phyloP scores from a whole-genome alignment of 129 eudicot genomes.

The Kitagawia praeruptora region DNA sequence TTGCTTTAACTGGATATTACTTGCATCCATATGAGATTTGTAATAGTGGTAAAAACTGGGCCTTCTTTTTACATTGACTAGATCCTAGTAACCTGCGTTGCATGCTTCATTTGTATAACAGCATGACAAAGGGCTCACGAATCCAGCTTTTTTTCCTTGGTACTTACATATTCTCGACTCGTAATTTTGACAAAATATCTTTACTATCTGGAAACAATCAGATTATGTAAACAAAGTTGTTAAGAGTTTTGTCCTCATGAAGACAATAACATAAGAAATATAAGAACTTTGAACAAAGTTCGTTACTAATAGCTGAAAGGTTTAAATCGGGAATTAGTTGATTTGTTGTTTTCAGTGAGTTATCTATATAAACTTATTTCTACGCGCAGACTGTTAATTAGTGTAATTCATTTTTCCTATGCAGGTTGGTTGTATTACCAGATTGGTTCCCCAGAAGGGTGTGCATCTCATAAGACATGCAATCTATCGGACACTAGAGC shows the following conservation, averaged over 20 bases:
- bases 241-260: not conserved
- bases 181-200: no score
- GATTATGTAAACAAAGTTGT: not conserved
- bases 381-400: not conserved
- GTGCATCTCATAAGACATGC: slow-evolving; percentile 98
- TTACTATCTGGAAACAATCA: no score
- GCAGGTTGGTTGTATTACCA: slow-evolving; percentile 95
- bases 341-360: not conserved
- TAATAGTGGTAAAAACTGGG: no score
- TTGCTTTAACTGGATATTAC: no score
- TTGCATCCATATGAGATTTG: no score
- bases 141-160: no score
- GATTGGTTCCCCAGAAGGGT: slow-evolving; percentile 98
- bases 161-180: no score
- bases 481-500: slow-evolving; percentile 67
- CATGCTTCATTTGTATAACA: no score
- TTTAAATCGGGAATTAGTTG: not conserved
- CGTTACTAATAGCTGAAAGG: not conserved
- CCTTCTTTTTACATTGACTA: no score
- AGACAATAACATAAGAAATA: not conserved
- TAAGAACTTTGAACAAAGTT: not conserved
- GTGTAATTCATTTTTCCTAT: slow-evolving; percentile 3
- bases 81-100: no score
- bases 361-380: not conserved
- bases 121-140: no score